Conservation (phyloP, 257 asterid genomes). For the Rhazya stricta region DNA sequence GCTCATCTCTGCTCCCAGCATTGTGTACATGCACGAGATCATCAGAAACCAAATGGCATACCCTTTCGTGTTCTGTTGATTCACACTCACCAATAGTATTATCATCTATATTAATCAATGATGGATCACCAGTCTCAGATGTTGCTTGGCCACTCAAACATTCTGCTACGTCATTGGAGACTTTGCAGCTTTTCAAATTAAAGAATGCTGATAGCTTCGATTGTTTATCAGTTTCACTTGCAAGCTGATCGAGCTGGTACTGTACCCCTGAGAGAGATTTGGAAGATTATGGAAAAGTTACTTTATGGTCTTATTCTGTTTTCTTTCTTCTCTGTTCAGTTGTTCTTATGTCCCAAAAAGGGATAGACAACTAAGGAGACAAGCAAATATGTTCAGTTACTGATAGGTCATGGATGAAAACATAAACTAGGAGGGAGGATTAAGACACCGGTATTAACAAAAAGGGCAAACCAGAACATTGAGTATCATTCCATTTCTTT, state of each 20-base stretch:
- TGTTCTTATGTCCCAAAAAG: neutral
- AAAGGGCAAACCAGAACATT: neutral
- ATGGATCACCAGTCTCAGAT: constrained; percentile 31
- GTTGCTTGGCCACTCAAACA: constrained; percentile 25
- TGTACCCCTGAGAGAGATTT: constrained; percentile 60
- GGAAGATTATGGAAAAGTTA: neutral
- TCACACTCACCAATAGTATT: constrained; percentile 30
- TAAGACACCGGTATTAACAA: neutral
- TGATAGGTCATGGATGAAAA: neutral
- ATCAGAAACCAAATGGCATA: constrained; percentile 24
- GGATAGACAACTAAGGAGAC: neutral
- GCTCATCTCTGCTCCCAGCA: constrained; percentile 32
- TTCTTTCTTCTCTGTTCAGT: neutral
- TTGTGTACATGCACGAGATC: constrained; percentile 28
- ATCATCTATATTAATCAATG: constrained; percentile 25
- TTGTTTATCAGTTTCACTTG: constrained; percentile 54
- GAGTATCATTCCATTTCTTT: neutral
- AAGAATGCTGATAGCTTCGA: constrained; percentile 77
- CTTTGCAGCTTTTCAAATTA: constrained; percentile 33
- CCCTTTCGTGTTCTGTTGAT: constrained; percentile 31
- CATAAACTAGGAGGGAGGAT: neutral
- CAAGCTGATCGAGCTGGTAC: constrained; percentile 86
- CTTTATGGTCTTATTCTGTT: neutral
- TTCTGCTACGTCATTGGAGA: constrained; percentile 32
- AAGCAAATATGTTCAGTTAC: neutral